These are phyloP conservation scores for Trichoderma breve DNA, from an alignment of 2,329 filamentous ascomycete species.

Conservation along the genomic window DNA sequence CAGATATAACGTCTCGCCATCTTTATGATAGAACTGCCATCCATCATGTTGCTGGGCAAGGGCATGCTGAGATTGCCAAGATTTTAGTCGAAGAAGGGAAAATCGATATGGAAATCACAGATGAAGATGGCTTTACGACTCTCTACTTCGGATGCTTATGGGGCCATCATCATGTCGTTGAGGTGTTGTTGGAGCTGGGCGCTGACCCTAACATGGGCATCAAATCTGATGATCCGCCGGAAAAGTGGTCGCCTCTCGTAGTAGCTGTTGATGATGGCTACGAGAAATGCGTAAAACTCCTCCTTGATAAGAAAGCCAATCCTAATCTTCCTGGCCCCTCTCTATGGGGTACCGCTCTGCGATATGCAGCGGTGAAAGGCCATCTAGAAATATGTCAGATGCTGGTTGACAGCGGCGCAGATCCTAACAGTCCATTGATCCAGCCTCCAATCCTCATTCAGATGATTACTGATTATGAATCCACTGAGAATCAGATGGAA, in stretches of 20 bases:
- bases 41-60: slow-evolving; percentile 17
- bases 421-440: slow-evolving; percentile 22
- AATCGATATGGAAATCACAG: slow-evolving; percentile 6
- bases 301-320: slow-evolving; percentile 19
- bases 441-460: slow-evolving; percentile 18
- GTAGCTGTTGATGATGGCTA: slow-evolving; percentile 19
- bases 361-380: slow-evolving; percentile 18
- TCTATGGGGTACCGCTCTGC: background rate
- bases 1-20: background rate
- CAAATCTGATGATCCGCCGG: background rate
- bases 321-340: slow-evolving; percentile 12
- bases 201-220: slow-evolving; percentile 22
- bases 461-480: slow-evolving; percentile 4
- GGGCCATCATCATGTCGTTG: slow-evolving; percentile 18
- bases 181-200: slow-evolving; percentile 7
- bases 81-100: slow-evolving; percentile 20
- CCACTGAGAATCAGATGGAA: slow-evolving; percentile 13
- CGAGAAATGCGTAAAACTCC: slow-evolving; percentile 19
- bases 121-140: slow-evolving; percentile 13
- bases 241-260: slow-evolving; percentile 19
- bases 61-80: slow-evolving; percentile 15
- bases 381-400: slow-evolving; percentile 15
- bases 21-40: background rate
- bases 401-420: slow-evolving; percentile 24
- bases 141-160: slow-evolving; percentile 19